A percentile compares a stretch with the other conserved stretches of the same genome.
Conservation (phyloP, 2,329 filamentous ascomycete species). For the Xylaria sp. region DNA sequence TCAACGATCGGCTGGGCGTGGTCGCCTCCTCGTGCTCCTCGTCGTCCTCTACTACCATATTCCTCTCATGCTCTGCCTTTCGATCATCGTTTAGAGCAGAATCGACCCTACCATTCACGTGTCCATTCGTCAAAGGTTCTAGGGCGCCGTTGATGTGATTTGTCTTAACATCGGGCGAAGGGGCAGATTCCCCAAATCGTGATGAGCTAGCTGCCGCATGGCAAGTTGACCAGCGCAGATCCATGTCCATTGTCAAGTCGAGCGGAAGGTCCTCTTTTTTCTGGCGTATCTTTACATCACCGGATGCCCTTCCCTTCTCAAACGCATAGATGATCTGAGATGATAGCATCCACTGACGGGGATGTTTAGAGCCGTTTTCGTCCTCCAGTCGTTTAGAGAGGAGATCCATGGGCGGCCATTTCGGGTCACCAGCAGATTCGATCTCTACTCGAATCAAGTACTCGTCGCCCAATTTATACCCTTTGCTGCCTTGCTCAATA, state of each 20-base stretch:
- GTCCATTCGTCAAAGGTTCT: constrained; percentile 50
- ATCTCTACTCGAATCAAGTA: constrained; percentile 65
- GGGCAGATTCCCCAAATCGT: constrained; percentile 52
- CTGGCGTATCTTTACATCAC: constrained; percentile 46
- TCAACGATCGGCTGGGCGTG: constrained; percentile 64
- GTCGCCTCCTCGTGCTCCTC: constrained; percentile 61
- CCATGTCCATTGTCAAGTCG: constrained; percentile 48
- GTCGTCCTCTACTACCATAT: constrained; percentile 47
- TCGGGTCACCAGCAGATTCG: constrained; percentile 60
- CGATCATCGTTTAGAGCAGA: constrained; percentile 40
- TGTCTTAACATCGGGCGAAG: constrained; percentile 58
- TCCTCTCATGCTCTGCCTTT: constrained; percentile 42
- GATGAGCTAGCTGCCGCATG: constrained; percentile 42
- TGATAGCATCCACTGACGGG: constrained; percentile 47
- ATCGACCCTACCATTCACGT: constrained; percentile 48
- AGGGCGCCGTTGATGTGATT: constrained; percentile 53
- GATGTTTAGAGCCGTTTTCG: constrained; percentile 43
- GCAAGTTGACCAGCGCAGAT: constrained; percentile 49
- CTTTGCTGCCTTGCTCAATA: constrained; percentile 60
- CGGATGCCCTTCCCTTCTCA: constrained; percentile 46
- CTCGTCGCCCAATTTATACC: constrained; percentile 60
- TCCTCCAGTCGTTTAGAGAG: constrained; percentile 45
- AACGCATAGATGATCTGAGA: constrained; percentile 47
- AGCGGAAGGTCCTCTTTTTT: constrained; percentile 42
- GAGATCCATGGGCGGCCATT: constrained; percentile 65